Base-by-base conservation (phyloP, 2,329 filamentous ascomycete species). In the Lojkania enalia region DNA sequence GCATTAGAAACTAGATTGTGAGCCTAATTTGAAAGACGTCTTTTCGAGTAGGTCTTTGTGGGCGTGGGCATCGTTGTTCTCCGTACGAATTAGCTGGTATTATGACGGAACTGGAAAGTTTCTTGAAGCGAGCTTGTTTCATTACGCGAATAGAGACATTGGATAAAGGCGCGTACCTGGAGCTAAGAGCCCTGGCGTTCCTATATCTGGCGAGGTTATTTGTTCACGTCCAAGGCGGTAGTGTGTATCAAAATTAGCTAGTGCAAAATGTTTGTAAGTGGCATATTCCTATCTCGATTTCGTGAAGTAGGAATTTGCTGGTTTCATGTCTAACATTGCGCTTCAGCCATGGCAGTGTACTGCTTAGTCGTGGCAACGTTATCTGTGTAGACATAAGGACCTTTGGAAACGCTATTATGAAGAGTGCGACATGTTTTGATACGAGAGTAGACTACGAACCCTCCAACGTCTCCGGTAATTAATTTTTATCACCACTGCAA, bases 1-100 rank as follows among this genome's bases (percentile, higher is more conserved):
- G 19, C 31, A 35, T 43, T 9, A 43, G 19, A 27, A 7, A 35
- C 31, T 23, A 43, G n/a, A 43, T 36, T 25, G 16, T 27, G 14
- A 36, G 4, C 3, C 32, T 32, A 11, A 43, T 43, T 7, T 33
- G 13, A 14, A 25, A 43, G 13, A 43, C 20, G 21, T 43, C 40
- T 31, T 20, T 20, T 4, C 20, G 4, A 4, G 23, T 11, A n/a
- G 40, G 19, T 15, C 5, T 19, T 5, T 9, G 15, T 20, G 39
- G 39, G 23, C 25, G 29, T n/a, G 30, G 39, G 16, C 39, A 15
- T 6, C 5, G 3, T 35, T 42, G 27, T 16, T 42, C 39, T 27
- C 23, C 9, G n/a, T 30, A 13, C 25, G 20, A 5, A n/a, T 31
- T 16, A 20, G 27, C 20, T 30, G 23, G 5, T 31, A 27, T 40